Percentiles rank a stretch among this genome's conserved stretches.
Evolutionary conservation across 2,329 filamentous ascomycete species (phyloP).

Genomic region (Scedosporium aurantiacum): DNA sequence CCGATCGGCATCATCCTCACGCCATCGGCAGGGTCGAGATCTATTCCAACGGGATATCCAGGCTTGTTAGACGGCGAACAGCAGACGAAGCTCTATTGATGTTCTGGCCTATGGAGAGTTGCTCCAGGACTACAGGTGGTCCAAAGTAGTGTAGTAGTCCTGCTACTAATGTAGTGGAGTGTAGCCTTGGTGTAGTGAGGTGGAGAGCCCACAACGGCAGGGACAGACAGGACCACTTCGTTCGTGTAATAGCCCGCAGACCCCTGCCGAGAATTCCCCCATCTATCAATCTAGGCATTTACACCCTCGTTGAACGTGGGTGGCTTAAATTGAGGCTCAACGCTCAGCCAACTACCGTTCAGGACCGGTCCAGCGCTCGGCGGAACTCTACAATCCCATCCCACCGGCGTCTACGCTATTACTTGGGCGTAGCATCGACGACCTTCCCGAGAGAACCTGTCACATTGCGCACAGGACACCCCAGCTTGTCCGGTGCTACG

Average conservation of each 20-base stretch:
- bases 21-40: neutral
- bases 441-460: neutral
- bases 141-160: no score
- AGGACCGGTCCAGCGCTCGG: neutral
- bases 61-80: neutral
- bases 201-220: neutral
- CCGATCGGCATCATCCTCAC: neutral
- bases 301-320: neutral
- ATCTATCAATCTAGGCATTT: neutral
- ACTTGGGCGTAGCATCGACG: neutral
- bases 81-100: neutral
- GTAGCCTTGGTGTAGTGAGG: neutral
- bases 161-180: no score
- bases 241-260: neutral
- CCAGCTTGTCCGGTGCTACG: neutral
- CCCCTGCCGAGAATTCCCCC: neutral
- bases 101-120: no score
- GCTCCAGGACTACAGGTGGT: no score
- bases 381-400: neutral
- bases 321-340: constrained; percentile 1
- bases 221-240: neutral
- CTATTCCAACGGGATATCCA: neutral
- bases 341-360: neutral
- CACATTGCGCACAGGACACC: neutral
- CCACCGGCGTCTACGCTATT: neutral